phyloP scores from a whole-genome alignment of 2,329 filamentous ascomycete genomes.

The Cladosporium phlei region DNA sequence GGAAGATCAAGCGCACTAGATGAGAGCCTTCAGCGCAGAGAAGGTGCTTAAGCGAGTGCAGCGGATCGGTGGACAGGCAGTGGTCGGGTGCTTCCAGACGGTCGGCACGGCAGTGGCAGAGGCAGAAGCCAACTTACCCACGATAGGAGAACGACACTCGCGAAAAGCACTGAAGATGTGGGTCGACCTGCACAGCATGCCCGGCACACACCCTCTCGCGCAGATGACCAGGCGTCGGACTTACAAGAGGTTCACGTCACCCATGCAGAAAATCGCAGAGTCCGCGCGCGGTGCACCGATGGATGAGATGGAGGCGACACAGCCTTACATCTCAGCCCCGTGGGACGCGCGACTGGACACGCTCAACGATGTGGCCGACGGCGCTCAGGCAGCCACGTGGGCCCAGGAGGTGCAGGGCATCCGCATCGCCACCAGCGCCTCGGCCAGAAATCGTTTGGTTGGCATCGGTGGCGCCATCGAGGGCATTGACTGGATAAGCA shows the following conservation, averaged over 20 bases:
- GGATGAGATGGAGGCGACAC: neutral
- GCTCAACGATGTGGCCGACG: neutral
- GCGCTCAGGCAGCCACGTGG: neutral
- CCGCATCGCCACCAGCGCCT: constrained; percentile 3
- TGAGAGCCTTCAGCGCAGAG: neutral
- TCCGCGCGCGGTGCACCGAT: neutral
- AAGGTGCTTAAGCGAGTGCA: constrained; percentile 5
- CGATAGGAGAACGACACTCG: neutral
- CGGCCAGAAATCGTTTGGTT: constrained; percentile 1
- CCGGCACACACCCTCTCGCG: neutral
- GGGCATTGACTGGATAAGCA: neutral
- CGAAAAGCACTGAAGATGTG: neutral
- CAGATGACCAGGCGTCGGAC: neutral
- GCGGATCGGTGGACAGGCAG: neutral
- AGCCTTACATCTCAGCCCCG: neutral
- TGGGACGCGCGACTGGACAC: neutral
- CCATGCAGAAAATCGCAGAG: constrained; percentile 1
- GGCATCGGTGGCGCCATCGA: constrained; percentile 2
- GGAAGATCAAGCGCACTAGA: no score
- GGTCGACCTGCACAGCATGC: neutral
- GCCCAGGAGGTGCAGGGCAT: neutral
- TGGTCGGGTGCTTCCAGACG: neutral
- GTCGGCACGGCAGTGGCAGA: neutral
- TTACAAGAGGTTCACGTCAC: neutral
- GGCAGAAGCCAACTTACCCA: neutral